A percentile compares a stretch with the other conserved stretches of the same genome.
phyloP scores from a whole-genome alignment of 2,329 filamentous ascomycete species.

The Hortaea sp. region DNA sequence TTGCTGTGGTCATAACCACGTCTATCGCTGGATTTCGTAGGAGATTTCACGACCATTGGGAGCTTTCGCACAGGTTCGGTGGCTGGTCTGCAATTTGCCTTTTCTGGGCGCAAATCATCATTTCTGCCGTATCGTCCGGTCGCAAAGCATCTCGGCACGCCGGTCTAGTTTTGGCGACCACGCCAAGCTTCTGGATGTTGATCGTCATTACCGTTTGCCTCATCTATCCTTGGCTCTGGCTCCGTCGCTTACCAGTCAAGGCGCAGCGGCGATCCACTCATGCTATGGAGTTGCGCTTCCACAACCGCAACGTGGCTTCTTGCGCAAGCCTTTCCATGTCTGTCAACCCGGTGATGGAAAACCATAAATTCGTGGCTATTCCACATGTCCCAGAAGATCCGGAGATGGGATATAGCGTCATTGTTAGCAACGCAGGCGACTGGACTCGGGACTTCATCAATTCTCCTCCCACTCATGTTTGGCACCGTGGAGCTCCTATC shows the following conservation, averaged over 20 bases:
- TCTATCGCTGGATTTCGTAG: neutral
- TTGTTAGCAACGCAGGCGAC: neutral
- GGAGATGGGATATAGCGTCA: neutral
- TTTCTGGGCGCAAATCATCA: neutral
- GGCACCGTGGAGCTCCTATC: neutral
- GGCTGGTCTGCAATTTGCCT: neutral
- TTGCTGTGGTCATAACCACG: neutral
- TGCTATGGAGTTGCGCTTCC: neutral
- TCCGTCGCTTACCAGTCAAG: neutral
- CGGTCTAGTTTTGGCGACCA: neutral
- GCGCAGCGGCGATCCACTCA: neutral
- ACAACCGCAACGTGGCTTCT: neutral
- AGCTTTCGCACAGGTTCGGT: neutral
- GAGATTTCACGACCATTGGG: neutral
- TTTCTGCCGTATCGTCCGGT: neutral
- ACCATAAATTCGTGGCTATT: neutral
- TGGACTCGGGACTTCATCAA: neutral
- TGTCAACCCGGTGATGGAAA: neutral
- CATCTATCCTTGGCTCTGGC: neutral
- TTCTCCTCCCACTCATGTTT: neutral
- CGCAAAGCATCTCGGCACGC: neutral
- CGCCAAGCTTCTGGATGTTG: neutral
- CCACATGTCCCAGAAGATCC: neutral
- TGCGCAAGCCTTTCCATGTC: neutral
- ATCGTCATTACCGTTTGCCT: neutral